These are phyloP conservation scores for Chiua sp. DNA, from an alignment of 1,284 basidiomycete genomes.

Conservation along the genomic window DNA sequence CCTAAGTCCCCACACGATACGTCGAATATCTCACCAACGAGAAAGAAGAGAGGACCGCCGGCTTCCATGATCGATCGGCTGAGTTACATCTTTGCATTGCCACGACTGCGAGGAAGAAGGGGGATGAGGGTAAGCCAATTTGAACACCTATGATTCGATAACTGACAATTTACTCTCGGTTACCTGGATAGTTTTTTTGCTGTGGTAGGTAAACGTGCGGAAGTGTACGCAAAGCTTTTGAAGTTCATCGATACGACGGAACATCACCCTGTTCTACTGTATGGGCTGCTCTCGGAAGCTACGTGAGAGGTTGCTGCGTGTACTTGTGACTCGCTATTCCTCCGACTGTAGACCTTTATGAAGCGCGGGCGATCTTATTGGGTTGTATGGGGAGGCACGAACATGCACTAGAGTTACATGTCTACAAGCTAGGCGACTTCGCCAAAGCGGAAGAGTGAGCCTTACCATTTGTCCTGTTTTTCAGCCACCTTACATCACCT, in stretches of 20 bases:
- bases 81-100: slow-evolving; percentile 83
- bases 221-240: slow-evolving; percentile 74
- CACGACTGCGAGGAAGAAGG: slow-evolving; percentile 54
- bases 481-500: slow-evolving; percentile 4
- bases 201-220: slow-evolving; percentile 45
- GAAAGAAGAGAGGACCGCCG: slow-evolving; percentile 67
- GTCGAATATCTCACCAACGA: slow-evolving; percentile 88
- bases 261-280: slow-evolving; percentile 81
- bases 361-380: slow-evolving; percentile 89
- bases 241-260: slow-evolving; percentile 77
- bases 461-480: neutral
- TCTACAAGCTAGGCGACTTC: slow-evolving; percentile 84
- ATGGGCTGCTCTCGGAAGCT: slow-evolving; percentile 83
- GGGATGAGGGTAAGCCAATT: slow-evolving; percentile 55
- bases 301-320: slow-evolving; percentile 19
- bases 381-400: slow-evolving; percentile 93
- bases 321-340: neutral
- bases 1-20: slow-evolving; percentile 74
- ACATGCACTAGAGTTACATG: slow-evolving; percentile 92
- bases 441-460: slow-evolving; percentile 86
- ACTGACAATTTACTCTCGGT: neutral
- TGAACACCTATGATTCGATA: slow-evolving; percentile 4
- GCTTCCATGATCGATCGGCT: slow-evolving; percentile 88
- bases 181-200: neutral
- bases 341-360: slow-evolving; percentile 68